phyloP scores from a whole-genome alignment of 129 eudicot species.

The Logfia minima region DNA sequence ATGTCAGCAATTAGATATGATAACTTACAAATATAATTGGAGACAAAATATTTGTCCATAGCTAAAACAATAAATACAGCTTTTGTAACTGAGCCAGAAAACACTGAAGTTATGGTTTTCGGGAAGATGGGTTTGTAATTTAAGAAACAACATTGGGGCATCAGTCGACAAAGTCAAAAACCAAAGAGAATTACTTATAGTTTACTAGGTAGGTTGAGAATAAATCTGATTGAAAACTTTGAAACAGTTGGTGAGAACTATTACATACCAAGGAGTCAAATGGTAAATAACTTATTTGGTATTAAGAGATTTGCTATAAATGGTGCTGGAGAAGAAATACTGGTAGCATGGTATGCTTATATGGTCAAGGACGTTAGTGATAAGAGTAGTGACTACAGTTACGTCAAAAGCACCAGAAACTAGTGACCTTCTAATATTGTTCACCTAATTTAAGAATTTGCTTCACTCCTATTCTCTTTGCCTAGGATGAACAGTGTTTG shows the following conservation, averaged over 20 bases:
- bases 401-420: too few species aligned
- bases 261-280: not conserved
- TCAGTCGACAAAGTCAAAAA: conserved; percentile 1
- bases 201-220: conserved; percentile 2
- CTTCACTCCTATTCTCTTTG: too few species aligned
- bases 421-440: too few species aligned
- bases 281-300: too few species aligned
- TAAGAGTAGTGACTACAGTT: too few species aligned
- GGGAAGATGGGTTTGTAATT: not conserved
- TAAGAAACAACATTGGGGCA: not conserved
- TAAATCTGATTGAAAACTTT: not conserved
- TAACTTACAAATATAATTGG: not conserved
- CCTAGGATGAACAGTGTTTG: too few species aligned
- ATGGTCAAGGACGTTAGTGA: too few species aligned
- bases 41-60: not conserved
- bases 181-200: conserved; percentile 10
- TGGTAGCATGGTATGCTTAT: too few species aligned
- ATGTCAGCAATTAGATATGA: conserved; percentile 1
- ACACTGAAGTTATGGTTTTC: not conserved
- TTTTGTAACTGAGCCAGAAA: not conserved
- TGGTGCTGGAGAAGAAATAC: too few species aligned
- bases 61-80: conserved; percentile 14
- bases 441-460: too few species aligned
- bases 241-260: not conserved
- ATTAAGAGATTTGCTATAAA: too few species aligned